Percentiles rank a stretch among this genome's conserved stretches.
Evolutionary conservation across 306 rosid species (phyloP).

Genomic region (Mimosa bimucronata): DNA sequence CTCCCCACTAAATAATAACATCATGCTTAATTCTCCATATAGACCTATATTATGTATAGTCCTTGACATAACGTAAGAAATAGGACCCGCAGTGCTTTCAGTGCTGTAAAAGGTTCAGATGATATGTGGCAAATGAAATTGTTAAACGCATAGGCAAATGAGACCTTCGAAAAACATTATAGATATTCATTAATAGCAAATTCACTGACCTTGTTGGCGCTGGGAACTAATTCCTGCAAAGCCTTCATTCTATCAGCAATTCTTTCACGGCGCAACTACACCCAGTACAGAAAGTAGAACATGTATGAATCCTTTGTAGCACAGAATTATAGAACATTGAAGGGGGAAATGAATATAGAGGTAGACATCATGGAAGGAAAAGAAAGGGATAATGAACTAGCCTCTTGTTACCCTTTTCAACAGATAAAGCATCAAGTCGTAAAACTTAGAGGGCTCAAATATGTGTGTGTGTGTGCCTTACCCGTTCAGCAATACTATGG

Average conservation of each 20-base stretch:
- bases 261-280: slow-evolving; percentile 95
- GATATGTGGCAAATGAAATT: no score
- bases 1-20: no score
- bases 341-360: background rate
- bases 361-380: background rate
- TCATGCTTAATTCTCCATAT: no score
- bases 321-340: background rate
- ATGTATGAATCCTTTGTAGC: background rate
- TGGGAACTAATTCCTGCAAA: slow-evolving; percentile 94
- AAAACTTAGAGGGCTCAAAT: background rate
- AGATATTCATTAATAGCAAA: background rate
- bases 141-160: background rate
- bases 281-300: slow-evolving; percentile 24
- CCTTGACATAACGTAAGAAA: no score
- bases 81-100: no score
- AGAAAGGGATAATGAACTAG: background rate
- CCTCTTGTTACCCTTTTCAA: background rate
- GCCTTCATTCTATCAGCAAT: slow-evolving; percentile 99
- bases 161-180: background rate
- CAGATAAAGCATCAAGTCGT: background rate
- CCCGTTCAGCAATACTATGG: slow-evolving; percentile 97
- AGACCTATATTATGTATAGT: no score
- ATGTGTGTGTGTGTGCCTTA: slow-evolving; percentile 29
- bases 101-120: no score
- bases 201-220: slow-evolving; percentile 81